Conservation (phyloP, 2,329 filamentous ascomycete genomes). For the Phaeomoniella chlamydospora region DNA sequence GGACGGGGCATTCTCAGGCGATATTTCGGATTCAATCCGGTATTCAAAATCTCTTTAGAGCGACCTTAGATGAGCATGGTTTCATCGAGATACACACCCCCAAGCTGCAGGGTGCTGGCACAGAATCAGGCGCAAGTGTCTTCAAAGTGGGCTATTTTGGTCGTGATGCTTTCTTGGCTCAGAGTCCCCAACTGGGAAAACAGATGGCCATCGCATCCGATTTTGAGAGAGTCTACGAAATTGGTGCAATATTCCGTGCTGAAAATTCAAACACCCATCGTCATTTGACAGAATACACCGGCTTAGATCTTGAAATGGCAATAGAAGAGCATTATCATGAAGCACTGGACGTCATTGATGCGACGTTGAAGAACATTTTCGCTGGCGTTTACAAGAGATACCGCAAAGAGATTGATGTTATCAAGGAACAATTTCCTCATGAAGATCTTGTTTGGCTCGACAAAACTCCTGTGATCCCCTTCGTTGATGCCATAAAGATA, state of each 20-base stretch:
- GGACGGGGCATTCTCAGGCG: conserved; percentile 73
- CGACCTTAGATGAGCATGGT: conserved; percentile 55
- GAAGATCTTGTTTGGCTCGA: conserved; percentile 79
- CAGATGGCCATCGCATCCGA: conserved; percentile 87
- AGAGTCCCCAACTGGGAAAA: conserved; percentile 84
- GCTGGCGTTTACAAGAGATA: conserved; percentile 54
- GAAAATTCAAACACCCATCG: conserved; percentile 94
- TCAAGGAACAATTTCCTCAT: conserved; percentile 75
- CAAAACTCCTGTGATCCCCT: conserved; percentile 67
- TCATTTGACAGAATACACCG: conserved; percentile 88
- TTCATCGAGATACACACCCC: conserved; percentile 93
- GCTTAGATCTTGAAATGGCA: conserved; percentile 83
- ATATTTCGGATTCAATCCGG: conserved; percentile 78
- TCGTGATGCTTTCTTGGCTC: conserved; percentile 71
- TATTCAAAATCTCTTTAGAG: conserved; percentile 66
- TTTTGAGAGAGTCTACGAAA: conserved; percentile 78
- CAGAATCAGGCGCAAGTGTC: conserved; percentile 80
- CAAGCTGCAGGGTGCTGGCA: conserved; percentile 66
- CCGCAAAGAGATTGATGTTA: conserved; percentile 57
- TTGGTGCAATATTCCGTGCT: conserved; percentile 79
- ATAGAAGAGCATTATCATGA: conserved; percentile 85
- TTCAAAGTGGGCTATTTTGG: conserved; percentile 90
- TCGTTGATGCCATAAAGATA: conserved; percentile 65
- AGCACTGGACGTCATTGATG: conserved; percentile 63
- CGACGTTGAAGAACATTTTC: conserved; percentile 68